Evolutionary conservation across 2,329 filamentous ascomycete genomes (phyloP).

Genomic region (Exophiala xenobiotica): DNA sequence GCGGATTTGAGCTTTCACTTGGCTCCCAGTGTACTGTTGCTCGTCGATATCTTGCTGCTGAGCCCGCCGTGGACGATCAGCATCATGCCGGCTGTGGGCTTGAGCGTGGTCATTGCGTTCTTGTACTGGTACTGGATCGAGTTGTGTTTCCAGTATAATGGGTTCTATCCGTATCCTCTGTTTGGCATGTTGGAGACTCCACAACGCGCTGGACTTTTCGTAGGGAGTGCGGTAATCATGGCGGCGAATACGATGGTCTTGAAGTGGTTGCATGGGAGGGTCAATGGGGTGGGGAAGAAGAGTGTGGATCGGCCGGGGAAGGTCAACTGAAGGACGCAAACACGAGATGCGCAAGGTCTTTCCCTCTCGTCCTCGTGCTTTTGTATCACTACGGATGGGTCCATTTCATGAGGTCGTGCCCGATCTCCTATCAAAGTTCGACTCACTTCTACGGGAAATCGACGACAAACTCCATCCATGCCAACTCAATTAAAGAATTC

Average conservation of each 20-base stretch:
- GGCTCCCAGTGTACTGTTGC: constrained; percentile 54
- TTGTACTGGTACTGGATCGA: constrained; percentile 66
- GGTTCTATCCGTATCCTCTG: constrained; percentile 75
- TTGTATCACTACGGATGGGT: not conserved
- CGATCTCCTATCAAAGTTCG: too few relatives aligned
- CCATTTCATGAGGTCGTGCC: too few relatives aligned
- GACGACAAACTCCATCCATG: too few relatives aligned
- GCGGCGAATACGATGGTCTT: constrained; percentile 66
- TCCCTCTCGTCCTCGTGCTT: too few relatives aligned
- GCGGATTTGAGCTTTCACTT: constrained; percentile 51
- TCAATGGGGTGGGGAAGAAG: constrained; percentile 38
- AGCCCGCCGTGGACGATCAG: constrained; percentile 62
- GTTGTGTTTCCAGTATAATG: constrained; percentile 57
- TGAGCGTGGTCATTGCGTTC: constrained; percentile 54
- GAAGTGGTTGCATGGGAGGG: constrained; percentile 66
- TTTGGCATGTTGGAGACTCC: constrained; percentile 66
- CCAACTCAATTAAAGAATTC: too few relatives aligned
- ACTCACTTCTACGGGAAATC: too few relatives aligned
- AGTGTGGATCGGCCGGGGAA: constrained; percentile 20
- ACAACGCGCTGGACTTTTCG: constrained; percentile 69
- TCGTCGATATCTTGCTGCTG: constrained; percentile 57
- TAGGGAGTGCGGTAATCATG: constrained; percentile 68
- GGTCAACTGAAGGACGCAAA: constrained; percentile 8
- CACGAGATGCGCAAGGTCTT: too few relatives aligned
- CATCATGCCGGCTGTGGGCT: constrained; percentile 49